A percentile compares a stretch with the other conserved stretches of the same genome.
Conservation (phyloP, 2,329 filamentous ascomycete genomes). For the Lecanicillium sp. region DNA sequence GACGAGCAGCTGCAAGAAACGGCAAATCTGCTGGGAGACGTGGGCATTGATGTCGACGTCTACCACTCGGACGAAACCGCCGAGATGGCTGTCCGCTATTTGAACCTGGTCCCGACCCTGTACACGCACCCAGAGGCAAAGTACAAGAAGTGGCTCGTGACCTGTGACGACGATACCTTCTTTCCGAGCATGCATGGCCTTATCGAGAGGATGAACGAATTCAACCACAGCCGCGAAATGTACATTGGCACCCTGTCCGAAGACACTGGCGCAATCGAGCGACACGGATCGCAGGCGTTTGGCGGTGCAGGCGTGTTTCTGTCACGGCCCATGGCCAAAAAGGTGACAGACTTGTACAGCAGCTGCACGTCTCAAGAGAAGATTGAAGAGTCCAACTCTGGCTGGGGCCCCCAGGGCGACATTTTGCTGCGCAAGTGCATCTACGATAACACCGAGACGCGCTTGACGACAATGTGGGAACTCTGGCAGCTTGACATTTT, state of each 20-base stretch:
- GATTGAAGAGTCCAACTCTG: constrained; percentile 45
- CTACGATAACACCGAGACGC: constrained; percentile 52
- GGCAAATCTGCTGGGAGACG: constrained; percentile 33
- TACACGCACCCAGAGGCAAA: constrained; percentile 41
- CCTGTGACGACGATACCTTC: constrained; percentile 59
- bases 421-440: constrained; percentile 55
- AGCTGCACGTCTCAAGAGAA: constrained; percentile 40
- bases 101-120: constrained; percentile 45
- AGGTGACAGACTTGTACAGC: constrained; percentile 35
- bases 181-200: constrained; percentile 51
- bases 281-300: constrained; percentile 55
- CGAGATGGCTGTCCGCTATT: constrained; percentile 51
- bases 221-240: constrained; percentile 42
- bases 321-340: constrained; percentile 39
- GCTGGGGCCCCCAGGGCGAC: constrained; percentile 53
- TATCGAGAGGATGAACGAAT: constrained; percentile 39
- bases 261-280: constrained; percentile 49
- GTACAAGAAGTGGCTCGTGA: constrained; percentile 49
- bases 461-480: constrained; percentile 47
- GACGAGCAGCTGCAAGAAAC: constrained; percentile 42
- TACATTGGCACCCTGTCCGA: constrained; percentile 57
- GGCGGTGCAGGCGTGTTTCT: constrained; percentile 57
- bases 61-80: constrained; percentile 43
- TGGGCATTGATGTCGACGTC: constrained; percentile 50
- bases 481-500: constrained; percentile 55